phyloP scores from a whole-genome alignment of 108 stramenopile species.

The Aurantiochytrium sp. region DNA sequence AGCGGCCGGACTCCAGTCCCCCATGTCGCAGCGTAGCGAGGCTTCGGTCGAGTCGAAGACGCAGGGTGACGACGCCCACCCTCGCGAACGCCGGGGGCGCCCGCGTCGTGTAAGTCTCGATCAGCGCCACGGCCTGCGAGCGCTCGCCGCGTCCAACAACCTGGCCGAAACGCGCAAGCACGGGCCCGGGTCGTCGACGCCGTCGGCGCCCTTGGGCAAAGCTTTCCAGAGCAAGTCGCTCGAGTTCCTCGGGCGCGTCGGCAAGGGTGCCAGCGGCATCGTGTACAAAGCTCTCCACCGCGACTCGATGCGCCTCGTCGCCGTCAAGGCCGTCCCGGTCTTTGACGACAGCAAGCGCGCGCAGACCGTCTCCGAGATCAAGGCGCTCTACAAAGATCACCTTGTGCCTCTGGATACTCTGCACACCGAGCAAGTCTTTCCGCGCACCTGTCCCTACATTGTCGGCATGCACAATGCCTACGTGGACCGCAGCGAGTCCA shows the following conservation, averaged over 20 bases:
- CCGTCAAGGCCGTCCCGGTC: constrained; percentile 59
- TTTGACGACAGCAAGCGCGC: constrained; percentile 50
- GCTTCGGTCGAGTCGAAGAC: not conserved
- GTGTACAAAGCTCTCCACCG: constrained; percentile 59
- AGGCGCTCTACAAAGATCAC: constrained; percentile 44
- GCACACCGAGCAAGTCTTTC: not conserved
- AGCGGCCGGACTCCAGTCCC: not conserved
- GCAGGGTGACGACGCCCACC: not conserved
- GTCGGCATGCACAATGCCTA: constrained; percentile 61
- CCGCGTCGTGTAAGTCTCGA: not conserved
- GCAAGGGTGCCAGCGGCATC: constrained; percentile 57
- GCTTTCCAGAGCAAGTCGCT: not conserved
- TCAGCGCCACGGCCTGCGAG: not conserved
- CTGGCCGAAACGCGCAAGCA: no score
- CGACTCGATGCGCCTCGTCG: constrained; percentile 58
- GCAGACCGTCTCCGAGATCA: constrained; percentile 55
- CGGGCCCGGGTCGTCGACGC: no score
- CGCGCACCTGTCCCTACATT: constrained; percentile 40
- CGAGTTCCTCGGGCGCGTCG: constrained; percentile 48
- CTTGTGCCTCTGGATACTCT: not conserved
- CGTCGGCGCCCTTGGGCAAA: not conserved
- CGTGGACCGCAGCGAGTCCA: constrained; percentile 44
- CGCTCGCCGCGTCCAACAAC: not conserved
- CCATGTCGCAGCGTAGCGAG: not conserved
- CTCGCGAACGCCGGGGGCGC: not conserved